Evolutionary conservation across 441 rosid genomes (phyloP).

Genomic region (Adansonia madagascariensis): DNA sequence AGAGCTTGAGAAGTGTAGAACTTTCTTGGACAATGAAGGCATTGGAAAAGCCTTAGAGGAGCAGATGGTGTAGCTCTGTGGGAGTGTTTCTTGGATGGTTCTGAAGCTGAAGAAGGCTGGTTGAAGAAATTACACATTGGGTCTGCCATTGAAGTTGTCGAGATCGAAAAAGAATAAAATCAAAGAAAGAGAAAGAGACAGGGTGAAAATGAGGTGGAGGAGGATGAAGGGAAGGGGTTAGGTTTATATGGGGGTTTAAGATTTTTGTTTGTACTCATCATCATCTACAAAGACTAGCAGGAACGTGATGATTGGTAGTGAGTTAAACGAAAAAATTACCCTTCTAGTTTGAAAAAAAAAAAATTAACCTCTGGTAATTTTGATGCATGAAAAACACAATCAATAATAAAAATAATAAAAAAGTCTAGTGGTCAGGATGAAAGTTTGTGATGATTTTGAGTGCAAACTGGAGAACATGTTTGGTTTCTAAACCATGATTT

Average conservation of each 20-base stretch:
- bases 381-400: neutral
- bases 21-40: conserved; percentile 85
- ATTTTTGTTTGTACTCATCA: conserved; percentile 33
- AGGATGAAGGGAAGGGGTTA: neutral
- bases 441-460: neutral
- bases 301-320: conserved; percentile 30
- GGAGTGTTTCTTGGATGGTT: conserved; percentile 38
- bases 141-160: conserved; percentile 59
- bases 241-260: conserved; percentile 45
- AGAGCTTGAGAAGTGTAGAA: conserved; percentile 95
- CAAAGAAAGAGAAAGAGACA: conserved; percentile 1
- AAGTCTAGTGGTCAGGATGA: neutral
- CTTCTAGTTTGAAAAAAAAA: neutral
- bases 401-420: no score
- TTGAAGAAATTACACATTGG: conserved; percentile 56
- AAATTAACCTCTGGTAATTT: neutral
- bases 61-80: conserved; percentile 34
- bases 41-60: conserved; percentile 59
- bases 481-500: neutral
- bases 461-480: neutral
- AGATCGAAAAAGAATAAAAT: neutral
- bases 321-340: conserved; percentile 28
- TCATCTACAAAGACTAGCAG: neutral
- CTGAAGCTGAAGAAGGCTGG: conserved; percentile 34
- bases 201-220: conserved; percentile 19